Evolutionary conservation across 306 rosid genomes (phyloP), one percentile per base, ranked within the genome.

Genomic region (Vigna trinervia): DNA sequence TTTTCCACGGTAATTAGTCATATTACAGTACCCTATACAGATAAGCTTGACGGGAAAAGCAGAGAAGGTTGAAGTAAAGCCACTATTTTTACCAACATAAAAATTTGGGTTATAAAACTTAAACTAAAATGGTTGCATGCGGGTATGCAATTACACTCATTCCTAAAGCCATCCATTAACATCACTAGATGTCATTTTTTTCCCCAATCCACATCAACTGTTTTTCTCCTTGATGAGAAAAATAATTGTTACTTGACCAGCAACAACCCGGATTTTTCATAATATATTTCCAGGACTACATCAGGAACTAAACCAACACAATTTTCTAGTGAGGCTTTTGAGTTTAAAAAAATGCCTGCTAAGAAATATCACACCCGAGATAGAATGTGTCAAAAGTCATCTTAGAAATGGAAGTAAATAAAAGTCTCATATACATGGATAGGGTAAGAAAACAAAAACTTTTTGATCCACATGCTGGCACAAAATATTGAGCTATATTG

Each of bases 41-140:
- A 69, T 51, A 60, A 23, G 68, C 61, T 69, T 68, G 53, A 69
- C 43, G 67, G 60, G 36, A 22, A 76, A 8, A 53, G 78, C 45
- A 30, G 57, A 71, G 61, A 46, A 70, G 46, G 48, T 52, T 73
- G 17, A 75, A 41, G 28, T 61, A 22, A 58, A 36, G 7, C 28
- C 39, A 80, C 70, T 22, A 62, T 71, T 45, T 41, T 28, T 38
- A 52, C 15, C 47, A 9, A 12, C 14, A 17, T 73, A 13, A 65
- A 60, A 39, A 13, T 5, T 60, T 74, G 59, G 48, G 39, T 13
- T 1, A 78, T 13, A 38, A 59, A 60, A 78, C 19, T 48, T 4
- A 19, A 53, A 11, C 39, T n/a, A 50, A 62, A 65, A 61, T 54
- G 53, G 32, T 34, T 54, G 69, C 69, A 41, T 47, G 51, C 59